Evolutionary conservation across 2,329 filamentous ascomycete species (phyloP), one percentile per base, ranked within the genome.

Genomic region (Aplosporella prunicola): DNA sequence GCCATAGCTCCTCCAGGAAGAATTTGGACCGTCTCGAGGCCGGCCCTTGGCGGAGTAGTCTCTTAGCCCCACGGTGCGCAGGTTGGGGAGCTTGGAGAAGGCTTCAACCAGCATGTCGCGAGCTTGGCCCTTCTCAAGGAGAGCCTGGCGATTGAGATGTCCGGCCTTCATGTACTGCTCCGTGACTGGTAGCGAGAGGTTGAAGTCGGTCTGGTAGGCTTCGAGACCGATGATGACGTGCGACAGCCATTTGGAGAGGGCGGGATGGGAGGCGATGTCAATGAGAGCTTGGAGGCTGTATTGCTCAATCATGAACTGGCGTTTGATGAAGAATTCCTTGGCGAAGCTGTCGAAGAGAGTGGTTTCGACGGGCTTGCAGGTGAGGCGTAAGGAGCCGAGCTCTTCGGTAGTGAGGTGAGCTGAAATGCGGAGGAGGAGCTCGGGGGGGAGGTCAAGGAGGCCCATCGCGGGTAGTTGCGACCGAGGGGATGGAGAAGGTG

Each of bases 291-390:
- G 63, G 8, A 80, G 58, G 47, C 76, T 80, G 45, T 64, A 56
- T 22, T 71, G 60, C 2, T 68, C 69, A 37, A 80, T 50, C 71
- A 79, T 77, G 56, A 81, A 82, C 49, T 81, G 76, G 48, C 71
- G 74, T 52, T 74, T 76, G 34, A 61, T 64, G 56, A 83, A 82
- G 62, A 78, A 82, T 44, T 80, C 76, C 16, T 61, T 61, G 18
- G 69, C 63, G 46, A 81, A 82, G 22, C 62, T 62, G 32, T 66
- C 60, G 53, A 74, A 73, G 9, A 80, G 59, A 2, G 62, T 58
- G 14, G 56, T 56, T 50, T 81, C 76, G 9, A 77, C 50, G 13
- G 61, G 52, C 39, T 68, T 73, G 59, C 74, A 78, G 3, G 66
- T 65, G 11, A 68, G 56, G 5, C 78, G 75, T 6, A 81, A 51